A percentile compares a stretch with the other conserved stretches of the same genome.
Conservation (phyloP, 225 moss, liverwort and hornwort genomes). For the Antitrichia curtipendula region DNA sequence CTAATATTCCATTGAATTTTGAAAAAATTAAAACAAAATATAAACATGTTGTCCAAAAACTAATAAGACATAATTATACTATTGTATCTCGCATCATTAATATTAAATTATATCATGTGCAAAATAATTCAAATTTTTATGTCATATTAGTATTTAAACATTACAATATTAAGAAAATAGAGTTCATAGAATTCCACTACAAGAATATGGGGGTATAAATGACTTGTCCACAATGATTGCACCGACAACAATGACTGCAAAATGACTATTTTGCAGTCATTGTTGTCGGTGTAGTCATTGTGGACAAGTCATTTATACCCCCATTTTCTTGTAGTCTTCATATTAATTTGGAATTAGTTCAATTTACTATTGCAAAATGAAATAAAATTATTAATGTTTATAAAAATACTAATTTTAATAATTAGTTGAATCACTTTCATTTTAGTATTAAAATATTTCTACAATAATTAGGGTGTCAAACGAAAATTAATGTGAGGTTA, state of each 20-base stretch:
- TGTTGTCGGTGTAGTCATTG: too few species aligned
- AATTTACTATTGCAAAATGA: background rate
- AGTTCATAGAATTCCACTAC: background rate
- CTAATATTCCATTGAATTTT: background rate
- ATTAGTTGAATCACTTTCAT: background rate
- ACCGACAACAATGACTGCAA: too few species aligned
- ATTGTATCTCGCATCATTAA: background rate
- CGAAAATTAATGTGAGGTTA: background rate
- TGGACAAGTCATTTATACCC: too few species aligned
- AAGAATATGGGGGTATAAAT: too few species aligned
- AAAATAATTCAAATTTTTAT: background rate
- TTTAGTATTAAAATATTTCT: background rate
- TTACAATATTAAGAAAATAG: background rate
- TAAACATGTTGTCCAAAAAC: background rate
- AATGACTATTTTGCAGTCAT: too few species aligned
- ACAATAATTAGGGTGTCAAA: background rate
- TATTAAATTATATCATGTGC: background rate
- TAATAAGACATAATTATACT: background rate
- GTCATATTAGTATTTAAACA: background rate
- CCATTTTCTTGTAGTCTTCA: too few species aligned
- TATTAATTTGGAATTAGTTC: background rate
- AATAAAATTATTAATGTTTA: background rate
- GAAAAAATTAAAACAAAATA: background rate
- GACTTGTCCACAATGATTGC: too few species aligned
- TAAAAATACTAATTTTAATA: background rate